A percentile compares a stretch with the other conserved stretches of the same genome.
Evolutionary conservation across 768 basidiomycete species (phyloP).

Genomic region (Kwoniella shandongensis): DNA sequence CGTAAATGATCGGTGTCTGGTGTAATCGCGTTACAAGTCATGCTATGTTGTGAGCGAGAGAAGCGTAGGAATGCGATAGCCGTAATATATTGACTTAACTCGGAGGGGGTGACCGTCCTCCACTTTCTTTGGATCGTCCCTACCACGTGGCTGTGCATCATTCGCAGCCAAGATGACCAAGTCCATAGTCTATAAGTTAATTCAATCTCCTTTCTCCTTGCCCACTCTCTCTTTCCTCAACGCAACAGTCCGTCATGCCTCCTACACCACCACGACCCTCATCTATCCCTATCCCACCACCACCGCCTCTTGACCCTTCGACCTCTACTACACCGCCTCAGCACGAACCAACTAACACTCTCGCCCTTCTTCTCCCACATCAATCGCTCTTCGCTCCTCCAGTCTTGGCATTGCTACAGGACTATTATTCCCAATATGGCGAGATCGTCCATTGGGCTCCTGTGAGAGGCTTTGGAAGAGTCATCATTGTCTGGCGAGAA

Average conservation of each 20-base stretch:
- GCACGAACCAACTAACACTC: conserved; percentile 67
- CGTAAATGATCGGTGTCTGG: too few species aligned
- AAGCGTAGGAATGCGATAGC: too few species aligned
- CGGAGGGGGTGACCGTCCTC: neutral
- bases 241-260: neutral
- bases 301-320: conserved; percentile 10
- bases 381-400: conserved; percentile 72
- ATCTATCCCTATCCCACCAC: conserved; percentile 14
- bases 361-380: conserved; percentile 77
- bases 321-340: neutral
- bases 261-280: conserved; percentile 1
- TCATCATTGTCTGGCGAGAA: conserved; percentile 71
- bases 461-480: conserved; percentile 73
- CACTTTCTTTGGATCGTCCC: neutral
- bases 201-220: too few species aligned
- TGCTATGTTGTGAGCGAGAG: too few species aligned
- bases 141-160: too few species aligned
- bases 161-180: neutral
- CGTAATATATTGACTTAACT: too few species aligned
- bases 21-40: too few species aligned
- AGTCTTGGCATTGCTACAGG: conserved; percentile 65
- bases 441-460: conserved; percentile 88
- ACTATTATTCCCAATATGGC: conserved; percentile 76
- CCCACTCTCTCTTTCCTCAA: too few species aligned
- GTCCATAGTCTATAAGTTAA: too few species aligned